Conservation (phyloP, 768 basidiomycete genomes). For the Artomyces pyxidatus region DNA sequence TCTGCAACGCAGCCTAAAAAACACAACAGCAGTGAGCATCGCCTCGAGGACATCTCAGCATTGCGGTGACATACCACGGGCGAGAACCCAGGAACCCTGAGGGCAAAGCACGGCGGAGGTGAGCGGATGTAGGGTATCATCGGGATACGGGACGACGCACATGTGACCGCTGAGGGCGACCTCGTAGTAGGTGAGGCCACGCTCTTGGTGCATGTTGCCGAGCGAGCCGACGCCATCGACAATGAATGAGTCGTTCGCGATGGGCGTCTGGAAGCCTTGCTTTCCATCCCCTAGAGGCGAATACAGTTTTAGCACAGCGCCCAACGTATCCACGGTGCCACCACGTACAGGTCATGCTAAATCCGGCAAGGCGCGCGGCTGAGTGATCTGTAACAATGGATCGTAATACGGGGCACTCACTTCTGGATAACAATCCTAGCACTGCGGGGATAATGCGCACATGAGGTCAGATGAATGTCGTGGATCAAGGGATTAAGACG, state of each 20-base stretch:
- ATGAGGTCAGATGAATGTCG: not conserved
- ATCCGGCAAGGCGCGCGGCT: too few species aligned
- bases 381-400: too few species aligned
- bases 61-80: slow-evolving; percentile 48
- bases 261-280: slow-evolving; percentile 71
- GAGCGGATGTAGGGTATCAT: not conserved
- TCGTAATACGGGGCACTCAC: slow-evolving; percentile 16
- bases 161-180: slow-evolving; percentile 67
- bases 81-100: slow-evolving; percentile 59
- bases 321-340: not conserved
- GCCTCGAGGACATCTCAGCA: not conserved
- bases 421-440: slow-evolving; percentile 30
- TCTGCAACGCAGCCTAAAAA: slow-evolving; percentile 55
- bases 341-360: slow-evolving; percentile 12
- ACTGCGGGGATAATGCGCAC: slow-evolving; percentile 5
- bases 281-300: slow-evolving; percentile 42
- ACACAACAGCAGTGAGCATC: not conserved
- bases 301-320: not conserved
- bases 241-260: slow-evolving; percentile 55
- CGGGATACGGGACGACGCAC: slow-evolving; percentile 28
- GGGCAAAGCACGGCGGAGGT: not conserved
- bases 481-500: slow-evolving; percentile 13
- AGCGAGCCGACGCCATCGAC: slow-evolving; percentile 64
- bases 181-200: slow-evolving; percentile 60
- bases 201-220: slow-evolving; percentile 58